Conservation (phyloP, 2,329 filamentous ascomycete genomes). For the Zymoseptoria crescenta region DNA sequence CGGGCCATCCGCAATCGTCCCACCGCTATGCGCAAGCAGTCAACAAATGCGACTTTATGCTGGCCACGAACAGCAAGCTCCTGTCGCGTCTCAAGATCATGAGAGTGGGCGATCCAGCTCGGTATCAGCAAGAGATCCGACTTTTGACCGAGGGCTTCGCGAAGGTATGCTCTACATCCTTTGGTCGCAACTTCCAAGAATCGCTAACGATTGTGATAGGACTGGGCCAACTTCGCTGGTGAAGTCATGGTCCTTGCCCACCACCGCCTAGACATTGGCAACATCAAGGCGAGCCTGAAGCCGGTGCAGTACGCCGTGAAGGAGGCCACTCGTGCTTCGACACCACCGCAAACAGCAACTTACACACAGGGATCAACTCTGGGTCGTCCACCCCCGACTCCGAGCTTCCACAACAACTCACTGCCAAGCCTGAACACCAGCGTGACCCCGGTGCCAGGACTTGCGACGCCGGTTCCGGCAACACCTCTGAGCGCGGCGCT, state of each 20-base stretch:
- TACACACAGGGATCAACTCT: conserved; percentile 47
- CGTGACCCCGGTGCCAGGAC: conserved; percentile 22
- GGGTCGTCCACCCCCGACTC: conserved; percentile 17
- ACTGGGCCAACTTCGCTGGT: conserved; percentile 59
- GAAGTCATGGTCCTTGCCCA: conserved; percentile 46
- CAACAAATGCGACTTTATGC: conserved; percentile 59
- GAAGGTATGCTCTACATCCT: conserved; percentile 32
- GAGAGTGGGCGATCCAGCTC: conserved; percentile 75
- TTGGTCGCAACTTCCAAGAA: not conserved
- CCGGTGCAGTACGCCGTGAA: conserved; percentile 78
- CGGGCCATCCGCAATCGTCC: conserved; percentile 29
- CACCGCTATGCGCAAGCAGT: conserved; percentile 65
- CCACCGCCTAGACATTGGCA: conserved; percentile 40
- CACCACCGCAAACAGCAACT: conserved; percentile 52
- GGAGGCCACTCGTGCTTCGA: conserved; percentile 67
- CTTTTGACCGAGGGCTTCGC: conserved; percentile 68
- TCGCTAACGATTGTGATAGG: conserved; percentile 36
- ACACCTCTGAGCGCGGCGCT: conserved; percentile 85
- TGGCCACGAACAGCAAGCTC: conserved; percentile 66
- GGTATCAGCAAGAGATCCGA: conserved; percentile 57
- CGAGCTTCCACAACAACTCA: conserved; percentile 14
- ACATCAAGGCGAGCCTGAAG: conserved; percentile 65
- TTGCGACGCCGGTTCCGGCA: conserved; percentile 60
- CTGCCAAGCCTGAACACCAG: conserved; percentile 19
- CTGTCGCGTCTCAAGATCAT: conserved; percentile 67